Evolutionary conservation across 495 filamentous ascomycete species (phyloP).

Genomic region (Talaromyces liani): DNA sequence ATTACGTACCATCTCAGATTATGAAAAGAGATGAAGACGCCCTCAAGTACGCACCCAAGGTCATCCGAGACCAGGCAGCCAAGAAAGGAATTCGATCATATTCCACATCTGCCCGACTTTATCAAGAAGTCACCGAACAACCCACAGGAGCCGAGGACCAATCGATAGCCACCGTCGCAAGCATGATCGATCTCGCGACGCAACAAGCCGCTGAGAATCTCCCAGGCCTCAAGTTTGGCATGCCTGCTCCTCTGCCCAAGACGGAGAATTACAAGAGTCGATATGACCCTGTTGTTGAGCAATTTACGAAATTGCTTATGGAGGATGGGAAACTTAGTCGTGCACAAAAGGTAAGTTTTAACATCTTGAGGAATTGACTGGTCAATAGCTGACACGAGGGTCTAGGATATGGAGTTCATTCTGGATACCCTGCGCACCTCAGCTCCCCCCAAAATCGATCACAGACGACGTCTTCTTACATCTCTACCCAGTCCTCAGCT

Average conservation of each 20-base stretch:
- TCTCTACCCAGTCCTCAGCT: constrained; percentile 65
- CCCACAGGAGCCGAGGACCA: constrained; percentile 14
- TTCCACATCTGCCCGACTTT: constrained; percentile 45
- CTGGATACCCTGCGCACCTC: constrained; percentile 82
- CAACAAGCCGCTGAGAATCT: constrained; percentile 21
- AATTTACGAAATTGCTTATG: constrained; percentile 89
- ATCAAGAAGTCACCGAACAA: constrained; percentile 20
- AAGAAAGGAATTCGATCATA: constrained; percentile 47
- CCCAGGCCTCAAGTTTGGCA: constrained; percentile 63
- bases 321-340: constrained; percentile 72
- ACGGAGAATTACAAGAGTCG: constrained; percentile 61
- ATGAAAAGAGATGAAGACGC: constrained; percentile 55
- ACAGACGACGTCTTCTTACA: constrained; percentile 61
- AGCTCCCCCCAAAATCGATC: constrained; percentile 63
- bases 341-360: constrained; percentile 66
- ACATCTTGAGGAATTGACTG: background rate
- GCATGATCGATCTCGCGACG: constrained; percentile 31
- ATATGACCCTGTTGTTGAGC: constrained; percentile 73
- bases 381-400: background rate
- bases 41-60: constrained; percentile 58
- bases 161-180: constrained; percentile 28
- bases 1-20: constrained; percentile 38
- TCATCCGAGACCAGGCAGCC: constrained; percentile 49
- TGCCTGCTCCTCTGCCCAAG: constrained; percentile 58
- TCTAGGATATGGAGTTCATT: constrained; percentile 75